phyloP scores from a whole-genome alignment of 192 early-diverging fungal genomes.

The Spinellus fusiger region DNA sequence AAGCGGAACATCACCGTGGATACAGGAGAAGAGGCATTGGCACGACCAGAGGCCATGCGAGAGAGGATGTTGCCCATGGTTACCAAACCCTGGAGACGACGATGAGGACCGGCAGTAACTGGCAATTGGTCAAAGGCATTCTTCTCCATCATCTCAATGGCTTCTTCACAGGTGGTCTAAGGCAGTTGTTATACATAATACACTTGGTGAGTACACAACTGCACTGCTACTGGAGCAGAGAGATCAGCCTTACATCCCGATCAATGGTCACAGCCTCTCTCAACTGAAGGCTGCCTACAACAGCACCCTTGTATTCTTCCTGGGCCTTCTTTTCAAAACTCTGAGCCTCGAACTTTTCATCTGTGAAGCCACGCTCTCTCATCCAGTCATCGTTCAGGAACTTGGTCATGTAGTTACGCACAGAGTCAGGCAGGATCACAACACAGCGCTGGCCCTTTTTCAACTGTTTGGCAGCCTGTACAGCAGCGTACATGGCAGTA shows the following conservation, averaged over 20 bases:
- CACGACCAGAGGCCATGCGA: conserved; percentile 68
- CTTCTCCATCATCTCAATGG: conserved; percentile 82
- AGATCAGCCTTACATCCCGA: conserved; percentile 33
- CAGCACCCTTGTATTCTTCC: conserved; percentile 75
- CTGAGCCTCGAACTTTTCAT: conserved; percentile 63
- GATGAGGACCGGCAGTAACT: conserved; percentile 71
- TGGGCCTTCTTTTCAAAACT: conserved; percentile 60
- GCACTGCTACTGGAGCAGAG: too few relatives aligned
- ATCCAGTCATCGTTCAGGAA: conserved; percentile 99
- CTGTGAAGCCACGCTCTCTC: conserved; percentile 82
- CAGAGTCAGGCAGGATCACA: conserved; percentile 95
- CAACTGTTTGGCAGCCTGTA: conserved; percentile 78
- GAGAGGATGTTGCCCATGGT: conserved; percentile 60
- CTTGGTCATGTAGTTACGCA: conserved; percentile 99
- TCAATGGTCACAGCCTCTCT: conserved; percentile 84
- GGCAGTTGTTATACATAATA: neutral
- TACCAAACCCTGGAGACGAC: conserved; percentile 71
- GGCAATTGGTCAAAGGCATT: conserved; percentile 96
- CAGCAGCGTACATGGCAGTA: conserved; percentile 81
- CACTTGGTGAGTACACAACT: neutral
- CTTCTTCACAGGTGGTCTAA: conserved; percentile 63
- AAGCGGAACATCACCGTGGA: conserved; percentile 76
- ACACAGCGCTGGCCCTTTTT: conserved; percentile 87
- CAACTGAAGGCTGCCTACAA: conserved; percentile 73
- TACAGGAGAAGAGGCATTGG: conserved; percentile 57